phyloP scores from a whole-genome alignment of 78 protist genomes.

The Anaeramoeba flamelloides region DNA sequence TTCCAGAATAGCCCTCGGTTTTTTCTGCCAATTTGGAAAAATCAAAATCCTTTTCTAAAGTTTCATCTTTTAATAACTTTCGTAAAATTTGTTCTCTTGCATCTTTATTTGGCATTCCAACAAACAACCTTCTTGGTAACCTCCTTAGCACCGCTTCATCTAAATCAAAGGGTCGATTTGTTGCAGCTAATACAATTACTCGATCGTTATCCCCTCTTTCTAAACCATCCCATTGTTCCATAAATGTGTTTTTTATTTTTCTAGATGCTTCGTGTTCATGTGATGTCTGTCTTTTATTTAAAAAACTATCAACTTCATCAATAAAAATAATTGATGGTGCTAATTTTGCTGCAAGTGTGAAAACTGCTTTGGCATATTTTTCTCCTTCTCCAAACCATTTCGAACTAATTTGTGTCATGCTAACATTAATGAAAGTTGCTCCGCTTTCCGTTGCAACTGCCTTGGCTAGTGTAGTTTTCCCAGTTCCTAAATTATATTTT shows the following conservation, averaged over 20 bases:
- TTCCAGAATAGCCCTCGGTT: slow-evolving; percentile 24
- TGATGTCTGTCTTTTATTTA: too few relatives aligned
- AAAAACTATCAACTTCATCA: too few relatives aligned
- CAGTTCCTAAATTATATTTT: too few relatives aligned
- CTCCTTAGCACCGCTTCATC: slow-evolving; percentile 56
- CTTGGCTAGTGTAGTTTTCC: too few relatives aligned
- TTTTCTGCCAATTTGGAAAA: slow-evolving; percentile 10
- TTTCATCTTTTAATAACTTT: slow-evolving; percentile 9
- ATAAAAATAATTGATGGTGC: too few relatives aligned
- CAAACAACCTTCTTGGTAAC: slow-evolving; percentile 25
- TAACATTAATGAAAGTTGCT: too few relatives aligned
- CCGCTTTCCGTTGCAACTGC: too few relatives aligned
- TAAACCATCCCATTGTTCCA: slow-evolving; percentile 45
- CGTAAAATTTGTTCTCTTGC: slow-evolving; percentile 26
- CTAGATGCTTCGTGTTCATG: slow-evolving; percentile 39
- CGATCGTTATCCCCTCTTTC: slow-evolving; percentile 11
- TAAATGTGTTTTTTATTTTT: slow-evolving; percentile 27
- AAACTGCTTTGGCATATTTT: too few relatives aligned
- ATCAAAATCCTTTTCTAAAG: not conserved
- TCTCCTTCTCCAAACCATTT: too few relatives aligned
- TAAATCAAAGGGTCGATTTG: slow-evolving; percentile 47
- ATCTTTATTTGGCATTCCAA: slow-evolving; percentile 35
- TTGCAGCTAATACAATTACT: slow-evolving; percentile 39
- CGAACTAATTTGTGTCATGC: too few relatives aligned
- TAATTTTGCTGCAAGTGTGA: too few relatives aligned